Evolutionary conservation across 2,329 filamentous ascomycete species (phyloP).

Genomic region (Davidsoniella neocaledoniae): DNA sequence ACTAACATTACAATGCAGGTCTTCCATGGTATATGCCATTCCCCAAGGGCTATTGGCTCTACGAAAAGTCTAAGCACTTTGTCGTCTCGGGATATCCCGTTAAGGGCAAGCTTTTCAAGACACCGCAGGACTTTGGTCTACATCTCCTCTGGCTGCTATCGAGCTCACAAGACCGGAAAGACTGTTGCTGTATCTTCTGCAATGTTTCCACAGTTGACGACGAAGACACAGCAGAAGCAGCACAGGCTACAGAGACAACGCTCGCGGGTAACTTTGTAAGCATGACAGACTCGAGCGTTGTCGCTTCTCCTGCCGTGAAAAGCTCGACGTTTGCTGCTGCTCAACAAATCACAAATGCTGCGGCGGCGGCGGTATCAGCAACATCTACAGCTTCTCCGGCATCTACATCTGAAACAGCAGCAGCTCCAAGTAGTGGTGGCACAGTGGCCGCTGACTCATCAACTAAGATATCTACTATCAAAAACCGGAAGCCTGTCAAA

Average conservation of each 20-base stretch:
- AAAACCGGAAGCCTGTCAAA: slow-evolving; percentile 4
- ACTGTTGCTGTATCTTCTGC: slow-evolving; percentile 36
- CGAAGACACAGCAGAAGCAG: slow-evolving; percentile 13
- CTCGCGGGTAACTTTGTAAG: not conserved
- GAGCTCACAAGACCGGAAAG: slow-evolving; percentile 27
- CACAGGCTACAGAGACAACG: slow-evolving; percentile 11
- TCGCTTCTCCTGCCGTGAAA: slow-evolving; percentile 1
- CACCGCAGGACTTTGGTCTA: slow-evolving; percentile 35
- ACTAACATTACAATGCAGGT: slow-evolving; percentile 15
- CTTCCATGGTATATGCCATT: slow-evolving; percentile 29
- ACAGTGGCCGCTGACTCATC: not conserved
- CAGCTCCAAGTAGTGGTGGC: slow-evolving; percentile 1
- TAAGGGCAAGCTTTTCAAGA: slow-evolving; percentile 32
- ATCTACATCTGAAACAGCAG: slow-evolving; percentile 2
- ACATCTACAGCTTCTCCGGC: not conserved
- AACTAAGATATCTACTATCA: slow-evolving; percentile 11
- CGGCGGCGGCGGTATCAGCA: not conserved
- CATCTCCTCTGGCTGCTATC: slow-evolving; percentile 36
- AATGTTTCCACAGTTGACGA: slow-evolving; percentile 19
- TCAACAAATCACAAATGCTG: slow-evolving; percentile 11
- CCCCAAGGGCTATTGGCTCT: slow-evolving; percentile 29
- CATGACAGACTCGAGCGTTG: not conserved
- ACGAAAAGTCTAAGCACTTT: slow-evolving; percentile 31
- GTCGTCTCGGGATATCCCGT: slow-evolving; percentile 33
- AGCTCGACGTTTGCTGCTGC: not conserved